Evolutionary conservation across 2,329 filamentous ascomycete species (phyloP).

Genomic region (Didymella sp.): DNA sequence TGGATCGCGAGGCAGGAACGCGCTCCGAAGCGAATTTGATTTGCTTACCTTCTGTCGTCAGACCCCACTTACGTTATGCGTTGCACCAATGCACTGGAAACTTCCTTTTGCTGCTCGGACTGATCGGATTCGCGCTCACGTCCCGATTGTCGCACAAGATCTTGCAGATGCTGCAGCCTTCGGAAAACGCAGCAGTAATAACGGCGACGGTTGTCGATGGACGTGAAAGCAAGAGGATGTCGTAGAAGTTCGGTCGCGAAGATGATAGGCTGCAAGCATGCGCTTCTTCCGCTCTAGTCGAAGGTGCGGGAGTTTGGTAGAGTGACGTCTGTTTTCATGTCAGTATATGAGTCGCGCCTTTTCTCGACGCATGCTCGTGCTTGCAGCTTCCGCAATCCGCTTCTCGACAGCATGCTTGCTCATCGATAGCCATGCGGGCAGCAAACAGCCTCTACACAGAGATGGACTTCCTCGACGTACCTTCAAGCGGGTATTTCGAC

Average conservation of each 20-base stretch:
- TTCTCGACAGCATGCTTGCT: conserved; percentile 20
- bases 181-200: not conserved
- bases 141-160: conserved; percentile 20
- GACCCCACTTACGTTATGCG: conserved; percentile 24
- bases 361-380: conserved; percentile 22
- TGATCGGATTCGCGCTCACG: conserved; percentile 4
- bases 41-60: conserved; percentile 42
- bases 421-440: not conserved
- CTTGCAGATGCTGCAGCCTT: conserved; percentile 12
- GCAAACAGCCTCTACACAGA: not conserved
- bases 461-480: conserved; percentile 24
- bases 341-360: conserved; percentile 45
- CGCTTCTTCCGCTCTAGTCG: conserved; percentile 25
- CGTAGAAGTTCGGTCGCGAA: conserved; percentile 15
- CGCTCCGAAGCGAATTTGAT: conserved; percentile 42
- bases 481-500: conserved; percentile 16
- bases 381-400: not conserved
- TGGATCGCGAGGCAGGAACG: conserved; percentile 21
- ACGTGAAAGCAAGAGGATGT: not conserved
- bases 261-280: conserved; percentile 20
- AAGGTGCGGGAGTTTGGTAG: not conserved
- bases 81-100: conserved; percentile 11
- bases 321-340: conserved; percentile 28
- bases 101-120: conserved; percentile 11
- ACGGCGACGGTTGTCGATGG: conserved; percentile 2